These are phyloP conservation scores for Penicillium sp. DNA, from an alignment of 2,329 filamentous ascomycete genomes.

Conservation along the genomic window DNA sequence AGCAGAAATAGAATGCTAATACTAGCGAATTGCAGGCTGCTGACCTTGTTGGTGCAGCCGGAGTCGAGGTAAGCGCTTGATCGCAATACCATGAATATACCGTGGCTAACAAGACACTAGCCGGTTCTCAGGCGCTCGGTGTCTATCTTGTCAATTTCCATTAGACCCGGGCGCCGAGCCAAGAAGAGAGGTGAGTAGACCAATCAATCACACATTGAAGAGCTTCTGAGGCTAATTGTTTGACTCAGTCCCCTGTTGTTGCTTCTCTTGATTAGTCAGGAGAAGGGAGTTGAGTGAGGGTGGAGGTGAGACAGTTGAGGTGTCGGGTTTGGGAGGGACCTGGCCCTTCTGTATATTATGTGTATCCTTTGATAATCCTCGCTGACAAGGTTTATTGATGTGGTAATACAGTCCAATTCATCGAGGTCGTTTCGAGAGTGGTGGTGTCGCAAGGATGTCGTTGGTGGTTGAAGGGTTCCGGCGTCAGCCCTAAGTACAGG, in stretches of 20 bases:
- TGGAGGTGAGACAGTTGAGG: not conserved
- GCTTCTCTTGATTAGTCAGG: not conserved
- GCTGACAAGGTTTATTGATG: not conserved
- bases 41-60: not conserved
- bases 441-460: not conserved
- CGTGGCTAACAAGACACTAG: not conserved
- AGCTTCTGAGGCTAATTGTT: not conserved
- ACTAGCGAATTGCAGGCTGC: not conserved
- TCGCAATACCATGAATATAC: not conserved
- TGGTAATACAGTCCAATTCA: not conserved
- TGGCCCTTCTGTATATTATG: not conserved
- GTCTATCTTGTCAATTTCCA: not conserved
- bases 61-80: not conserved
- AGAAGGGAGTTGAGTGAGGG: not conserved
- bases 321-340: not conserved
- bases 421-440: not conserved
- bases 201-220: not conserved
- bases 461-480: too few species aligned
- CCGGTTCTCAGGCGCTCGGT: not conserved
- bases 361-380: not conserved
- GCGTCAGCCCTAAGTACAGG: too few species aligned
- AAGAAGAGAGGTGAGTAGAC: not conserved
- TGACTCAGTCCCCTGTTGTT: not conserved
- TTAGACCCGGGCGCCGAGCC: too few species aligned
- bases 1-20: not conserved